These are phyloP conservation scores for Carnegiea gigantea DNA, from an alignment of 179 eudicot genomes.

Conservation along the genomic window DNA sequence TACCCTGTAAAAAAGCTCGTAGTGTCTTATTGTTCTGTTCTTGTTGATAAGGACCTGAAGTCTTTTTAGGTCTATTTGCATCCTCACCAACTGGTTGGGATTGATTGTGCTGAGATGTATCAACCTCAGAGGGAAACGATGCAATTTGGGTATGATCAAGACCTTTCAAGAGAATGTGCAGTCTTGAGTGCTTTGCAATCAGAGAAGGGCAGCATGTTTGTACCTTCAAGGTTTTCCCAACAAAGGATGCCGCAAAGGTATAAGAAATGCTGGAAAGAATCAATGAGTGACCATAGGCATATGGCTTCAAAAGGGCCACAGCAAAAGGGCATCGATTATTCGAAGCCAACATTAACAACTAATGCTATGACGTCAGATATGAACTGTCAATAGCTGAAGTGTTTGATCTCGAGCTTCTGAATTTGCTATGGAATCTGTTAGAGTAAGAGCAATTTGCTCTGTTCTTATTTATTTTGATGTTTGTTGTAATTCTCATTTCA, in stretches of 20 bases:
- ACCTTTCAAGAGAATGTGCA: neutral
- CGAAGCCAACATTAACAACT: neutral
- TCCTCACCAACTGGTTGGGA: constrained; percentile 19
- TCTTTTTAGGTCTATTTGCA: constrained; percentile 18
- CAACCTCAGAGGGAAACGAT: constrained; percentile 17
- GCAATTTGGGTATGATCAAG: constrained; percentile 24
- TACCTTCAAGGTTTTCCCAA: neutral
- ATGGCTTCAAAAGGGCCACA: neutral
- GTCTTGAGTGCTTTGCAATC: neutral
- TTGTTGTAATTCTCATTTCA: no score
- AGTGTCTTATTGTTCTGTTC: constrained; percentile 16
- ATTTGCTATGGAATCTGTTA: no score
- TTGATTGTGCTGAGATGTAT: constrained; percentile 25
- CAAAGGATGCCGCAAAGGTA: neutral
- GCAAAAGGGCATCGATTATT: neutral
- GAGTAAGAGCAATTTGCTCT: no score
- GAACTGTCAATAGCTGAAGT: neutral
- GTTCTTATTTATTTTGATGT: no score
- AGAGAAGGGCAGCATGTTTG: constrained; percentile 5
- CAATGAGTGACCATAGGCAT: neutral
- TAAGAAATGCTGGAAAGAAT: neutral
- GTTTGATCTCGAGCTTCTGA: no score
- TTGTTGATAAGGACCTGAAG: constrained; percentile 22
- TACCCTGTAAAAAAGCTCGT: constrained; percentile 29
- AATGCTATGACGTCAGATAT: neutral